A percentile compares a stretch with the other conserved stretches of the same genome.
Evolutionary conservation across 163 green algal genomes (phyloP).

Genomic region (Scenedesmus sp.): DNA sequence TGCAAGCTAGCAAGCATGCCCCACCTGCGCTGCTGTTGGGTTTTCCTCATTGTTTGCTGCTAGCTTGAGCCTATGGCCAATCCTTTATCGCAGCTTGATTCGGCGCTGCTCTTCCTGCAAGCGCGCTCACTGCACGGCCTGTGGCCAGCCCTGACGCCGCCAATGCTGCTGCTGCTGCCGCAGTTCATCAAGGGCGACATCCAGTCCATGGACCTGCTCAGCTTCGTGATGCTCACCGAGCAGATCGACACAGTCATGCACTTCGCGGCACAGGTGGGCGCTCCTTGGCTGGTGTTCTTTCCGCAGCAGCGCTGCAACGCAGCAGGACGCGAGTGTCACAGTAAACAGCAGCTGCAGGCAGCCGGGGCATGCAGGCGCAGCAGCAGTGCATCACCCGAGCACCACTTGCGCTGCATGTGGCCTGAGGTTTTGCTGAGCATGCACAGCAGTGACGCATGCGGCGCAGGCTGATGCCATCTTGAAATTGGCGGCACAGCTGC

Average conservation of each 20-base stretch:
- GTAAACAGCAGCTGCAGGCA: neutral
- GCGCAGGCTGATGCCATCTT: no score
- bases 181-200: slow-evolving; percentile 96
- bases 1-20: neutral
- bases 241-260: slow-evolving; percentile 99
- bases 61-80: neutral
- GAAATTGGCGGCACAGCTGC: no score
- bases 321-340: neutral
- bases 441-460: neutral
- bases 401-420: no score
- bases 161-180: slow-evolving; percentile 29
- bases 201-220: slow-evolving; percentile 90
- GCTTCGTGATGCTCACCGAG: slow-evolving; percentile 87
- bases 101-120: neutral
- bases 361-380: neutral
- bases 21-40: neutral
- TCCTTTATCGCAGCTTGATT: no score
- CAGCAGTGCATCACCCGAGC: no score
- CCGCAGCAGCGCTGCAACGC: neutral
- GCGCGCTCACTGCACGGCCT: neutral
- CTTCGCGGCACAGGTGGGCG: slow-evolving; percentile 92
- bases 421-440: no score
- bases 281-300: no score
- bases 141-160: neutral
- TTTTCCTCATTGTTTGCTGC: neutral